A percentile compares a stretch with the other conserved stretches of the same genome.
phyloP scores from a whole-genome alignment of 129 eudicot species.

The Flaveria linearis region DNA sequence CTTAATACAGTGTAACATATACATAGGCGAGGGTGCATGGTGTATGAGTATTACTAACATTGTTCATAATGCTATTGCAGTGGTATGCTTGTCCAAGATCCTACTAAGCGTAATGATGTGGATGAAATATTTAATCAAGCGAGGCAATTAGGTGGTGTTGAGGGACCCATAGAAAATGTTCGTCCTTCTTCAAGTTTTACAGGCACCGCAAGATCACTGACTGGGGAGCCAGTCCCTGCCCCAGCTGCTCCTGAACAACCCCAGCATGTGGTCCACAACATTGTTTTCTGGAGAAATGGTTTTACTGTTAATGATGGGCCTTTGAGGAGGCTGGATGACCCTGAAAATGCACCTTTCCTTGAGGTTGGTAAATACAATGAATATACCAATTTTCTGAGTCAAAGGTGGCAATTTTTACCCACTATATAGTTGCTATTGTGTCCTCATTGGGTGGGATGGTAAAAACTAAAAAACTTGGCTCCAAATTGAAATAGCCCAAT shows the following conservation, averaged over 20 bases:
- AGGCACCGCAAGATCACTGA: constrained; percentile 82
- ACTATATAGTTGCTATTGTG: background rate
- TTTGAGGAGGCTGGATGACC: constrained; percentile 92
- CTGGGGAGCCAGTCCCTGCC: constrained; percentile 57
- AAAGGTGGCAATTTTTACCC: background rate
- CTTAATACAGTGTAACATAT: background rate
- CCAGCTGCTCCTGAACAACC: constrained; percentile 78
- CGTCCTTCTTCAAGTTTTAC: constrained; percentile 80
- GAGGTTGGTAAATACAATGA: constrained; percentile 49
- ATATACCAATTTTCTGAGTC: background rate
- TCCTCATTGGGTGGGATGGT: background rate
- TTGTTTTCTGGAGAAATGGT: constrained; percentile 95
- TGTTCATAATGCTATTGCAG: constrained; percentile 38
- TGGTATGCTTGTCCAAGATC: constrained; percentile 99
- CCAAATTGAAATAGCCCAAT: background rate
- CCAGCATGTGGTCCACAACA: constrained; percentile 71
- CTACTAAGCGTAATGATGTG: constrained; percentile 73
- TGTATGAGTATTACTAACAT: constrained; percentile 20
- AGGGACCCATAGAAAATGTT: constrained; percentile 67
- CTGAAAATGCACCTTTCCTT: constrained; percentile 86
- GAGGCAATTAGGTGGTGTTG: constrained; percentile 78
- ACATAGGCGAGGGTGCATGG: constrained; percentile 5
- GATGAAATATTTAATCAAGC: constrained; percentile 91
- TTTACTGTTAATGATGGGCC: constrained; percentile 92
- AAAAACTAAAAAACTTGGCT: background rate